Evolutionary conservation across 169 alveolate species (phyloP), one percentile per base, ranked within the genome.

Genomic region (Theileria sp.): DNA sequence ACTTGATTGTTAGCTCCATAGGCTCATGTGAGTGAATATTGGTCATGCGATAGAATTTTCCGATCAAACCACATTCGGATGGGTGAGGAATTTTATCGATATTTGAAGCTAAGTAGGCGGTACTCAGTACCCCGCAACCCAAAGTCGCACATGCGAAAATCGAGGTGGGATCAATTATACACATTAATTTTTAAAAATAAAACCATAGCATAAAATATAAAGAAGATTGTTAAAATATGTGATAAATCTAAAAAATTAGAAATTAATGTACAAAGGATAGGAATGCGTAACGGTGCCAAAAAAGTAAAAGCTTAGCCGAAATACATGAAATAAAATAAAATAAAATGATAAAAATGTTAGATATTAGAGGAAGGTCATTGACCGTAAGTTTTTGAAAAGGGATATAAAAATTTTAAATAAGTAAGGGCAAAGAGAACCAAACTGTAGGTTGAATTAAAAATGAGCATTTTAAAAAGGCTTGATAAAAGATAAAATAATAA

Each of bases 11-110:
- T 36, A 86, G n/a, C 30, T 91, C 93, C 34, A 91, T 79, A 8
- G 91, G 81, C 15, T 86, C 92, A 61, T 91, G 94, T 56, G 65
- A 58, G 56, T 91, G 94, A 10, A 78, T 10, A 19, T 87, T 87
- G 10, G 75, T 25, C 19, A 85, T 77, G 73, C 87, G 87, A 73
- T 78, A 85, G 6, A 77, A 30, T 61, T 69, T 60, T 17, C 91
- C 91, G 3, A 85, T 85, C 49, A 79, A 85, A 5, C 91, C 86
- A 32, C 87, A 79, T 79, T 85, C 91, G 17, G 91, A 85, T 30
- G 87, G 87, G 36, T 85, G 91, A 26, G 91, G 91, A 26, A 85
- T 36, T 72, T 75, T 77, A 34, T 69, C 7, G 58, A 83, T 30
- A 58, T 77, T 83, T 25, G 66, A 76, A 12, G 77, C 69, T 25